Base-by-base conservation (phyloP, 306 rosid genomes). In the Hippophae rhamnoides region DNA sequence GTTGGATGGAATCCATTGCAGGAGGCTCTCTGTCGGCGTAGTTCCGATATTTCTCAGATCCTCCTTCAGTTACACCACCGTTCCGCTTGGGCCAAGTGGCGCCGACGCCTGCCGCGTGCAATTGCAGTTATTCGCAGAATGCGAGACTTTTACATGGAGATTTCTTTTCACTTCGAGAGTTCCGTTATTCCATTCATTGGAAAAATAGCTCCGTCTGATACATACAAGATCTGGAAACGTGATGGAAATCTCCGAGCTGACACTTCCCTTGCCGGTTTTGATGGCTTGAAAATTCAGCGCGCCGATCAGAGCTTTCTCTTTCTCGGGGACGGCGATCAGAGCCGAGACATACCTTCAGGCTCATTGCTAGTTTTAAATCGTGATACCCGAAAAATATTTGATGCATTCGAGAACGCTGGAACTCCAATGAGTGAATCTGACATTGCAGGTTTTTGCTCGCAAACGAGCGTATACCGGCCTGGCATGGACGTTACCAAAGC, bases 81-180 rank as follows among this genome's bases (percentile, higher is more conserved):
- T 31, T 74, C 84, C n/a, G 95, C 97, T 6, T 89, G 95, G 97
- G 75, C 82, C 38, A 89, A 89, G 76, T 89, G 99, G 99, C 89
- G 99, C 6, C 90, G 96, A 8, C 84, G 99, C 0, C 63, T 92
- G 11, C 99, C 99, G 0, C 95, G 90, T 2, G 79, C 78, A 5
- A 72, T 92, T 0, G 84, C 99, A 0, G 95, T 78, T 1, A 89
- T 92, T 7, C 90, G 93, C 1, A 79, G 96, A 3, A 92, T 92
- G 96, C 81, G 95, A 3, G 99, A 92, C 14, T 92, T 88, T 61
- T 92, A 92, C 57, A 88, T 92, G 99, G 99, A 92, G 83, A 92
- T 92, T 70, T 88, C 96, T 2, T 78, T 71, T 23, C 96, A 90
- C 52, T 90, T 90, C 31, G 96, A 90, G 72, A 90, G 98, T 80